A percentile compares a stretch with the other conserved stretches of the same genome.
Evolutionary conservation across 805 yeast genomes (phyloP).

Genomic region (Candida oleophila): DNA sequence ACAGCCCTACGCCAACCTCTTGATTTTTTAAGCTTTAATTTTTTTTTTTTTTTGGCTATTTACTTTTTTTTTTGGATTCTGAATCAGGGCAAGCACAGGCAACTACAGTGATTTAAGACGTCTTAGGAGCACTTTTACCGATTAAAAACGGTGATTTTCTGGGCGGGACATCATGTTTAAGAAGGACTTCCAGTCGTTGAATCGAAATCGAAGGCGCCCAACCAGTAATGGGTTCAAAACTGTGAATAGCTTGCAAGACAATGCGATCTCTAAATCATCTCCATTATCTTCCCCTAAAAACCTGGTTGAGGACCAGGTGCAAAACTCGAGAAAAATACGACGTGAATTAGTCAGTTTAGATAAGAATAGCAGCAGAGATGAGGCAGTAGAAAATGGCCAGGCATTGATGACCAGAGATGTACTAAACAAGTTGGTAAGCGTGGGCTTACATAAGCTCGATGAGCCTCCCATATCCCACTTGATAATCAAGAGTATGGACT

Average conservation of each 20-base stretch:
- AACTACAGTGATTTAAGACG: too few relatives aligned
- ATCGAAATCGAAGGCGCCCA: conserved; percentile 6
- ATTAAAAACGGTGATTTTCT: not conserved
- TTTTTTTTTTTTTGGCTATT: too few relatives aligned
- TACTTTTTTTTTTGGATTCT: too few relatives aligned
- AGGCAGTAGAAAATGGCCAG: not conserved
- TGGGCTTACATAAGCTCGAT: not conserved
- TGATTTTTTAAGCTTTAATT: too few relatives aligned
- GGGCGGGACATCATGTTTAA: conserved; percentile 2
- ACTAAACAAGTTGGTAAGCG: conserved; percentile 1
- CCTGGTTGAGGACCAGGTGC: not conserved
- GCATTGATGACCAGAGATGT: not conserved
- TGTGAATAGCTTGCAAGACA: not conserved
- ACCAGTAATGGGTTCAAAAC: conserved; percentile 3
- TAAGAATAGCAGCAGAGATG: not conserved
- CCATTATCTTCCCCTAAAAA: not conserved
- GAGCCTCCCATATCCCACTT: not conserved
- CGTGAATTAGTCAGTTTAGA: conserved; percentile 1
- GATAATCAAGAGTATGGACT: not conserved
- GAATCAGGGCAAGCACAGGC: too few relatives aligned
- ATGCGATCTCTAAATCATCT: not conserved
- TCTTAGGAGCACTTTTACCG: too few relatives aligned
- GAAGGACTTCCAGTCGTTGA: conserved; percentile 8
- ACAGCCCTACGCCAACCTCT: too few relatives aligned
- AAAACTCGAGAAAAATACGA: not conserved